Conservation (phyloP, 139 green algal species). For the Tetraselmis striata region DNA sequence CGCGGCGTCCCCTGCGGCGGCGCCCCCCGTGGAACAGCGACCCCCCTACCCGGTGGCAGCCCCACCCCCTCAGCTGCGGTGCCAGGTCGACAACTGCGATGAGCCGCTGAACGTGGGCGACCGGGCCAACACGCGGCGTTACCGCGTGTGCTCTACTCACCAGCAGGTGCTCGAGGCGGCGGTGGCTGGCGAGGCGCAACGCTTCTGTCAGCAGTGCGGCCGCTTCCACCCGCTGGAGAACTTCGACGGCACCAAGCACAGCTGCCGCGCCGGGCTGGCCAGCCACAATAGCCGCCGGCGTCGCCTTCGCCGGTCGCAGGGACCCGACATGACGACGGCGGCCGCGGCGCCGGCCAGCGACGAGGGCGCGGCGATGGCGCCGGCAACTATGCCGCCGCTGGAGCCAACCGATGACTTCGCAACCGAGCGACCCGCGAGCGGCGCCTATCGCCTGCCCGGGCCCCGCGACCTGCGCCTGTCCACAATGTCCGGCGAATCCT, state of each 20-base stretch:
- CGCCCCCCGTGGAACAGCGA: no score
- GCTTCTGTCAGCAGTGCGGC: constrained; percentile 88
- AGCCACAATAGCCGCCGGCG: constrained; percentile 65
- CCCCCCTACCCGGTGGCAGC: no score
- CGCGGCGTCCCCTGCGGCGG: no score
- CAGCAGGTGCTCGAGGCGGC: constrained; percentile 11
- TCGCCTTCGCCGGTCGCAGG: background rate
- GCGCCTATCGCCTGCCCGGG: no score
- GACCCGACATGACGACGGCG: no score
- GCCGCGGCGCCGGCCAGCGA: no score
- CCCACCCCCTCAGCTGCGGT: no score
- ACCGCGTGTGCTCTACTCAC: background rate
- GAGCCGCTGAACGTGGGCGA: background rate
- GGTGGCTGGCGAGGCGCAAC: constrained; percentile 27
- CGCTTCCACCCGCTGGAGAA: constrained; percentile 79
- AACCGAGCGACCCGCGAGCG: no score
- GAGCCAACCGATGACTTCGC: no score
- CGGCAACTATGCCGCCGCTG: no score
- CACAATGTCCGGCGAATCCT: background rate
- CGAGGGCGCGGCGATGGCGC: no score
- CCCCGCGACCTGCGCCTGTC: no score
- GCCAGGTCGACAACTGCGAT: background rate
- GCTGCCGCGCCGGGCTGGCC: constrained; percentile 66
- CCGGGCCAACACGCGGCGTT: background rate
- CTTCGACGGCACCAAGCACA: constrained; percentile 81